Evolutionary conservation across 2,329 filamentous ascomycete species (phyloP).

Genomic region (Curvularia eragrostidis): DNA sequence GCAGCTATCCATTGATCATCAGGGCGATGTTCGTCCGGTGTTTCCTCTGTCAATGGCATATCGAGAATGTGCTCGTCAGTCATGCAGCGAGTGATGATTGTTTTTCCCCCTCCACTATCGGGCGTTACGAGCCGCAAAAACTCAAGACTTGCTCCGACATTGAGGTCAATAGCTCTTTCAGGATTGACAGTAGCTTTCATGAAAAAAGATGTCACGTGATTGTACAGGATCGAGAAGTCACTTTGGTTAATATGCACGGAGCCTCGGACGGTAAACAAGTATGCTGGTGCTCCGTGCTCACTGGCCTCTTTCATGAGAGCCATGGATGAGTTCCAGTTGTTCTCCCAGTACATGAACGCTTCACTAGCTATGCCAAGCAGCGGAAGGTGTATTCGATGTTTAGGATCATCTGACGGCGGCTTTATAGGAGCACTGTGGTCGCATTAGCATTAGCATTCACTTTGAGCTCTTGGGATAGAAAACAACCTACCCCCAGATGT

Average conservation of each 20-base stretch:
- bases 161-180: conserved; percentile 67
- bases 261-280: conserved; percentile 59
- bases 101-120: conserved; percentile 42
- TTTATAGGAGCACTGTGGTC: conserved; percentile 54
- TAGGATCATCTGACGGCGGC: conserved; percentile 51
- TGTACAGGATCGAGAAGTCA: conserved; percentile 71
- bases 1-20: conserved; percentile 65
- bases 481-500: conserved; percentile 62
- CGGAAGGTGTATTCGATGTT: conserved; percentile 60
- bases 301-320: conserved; percentile 64
- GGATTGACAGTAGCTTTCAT: conserved; percentile 71
- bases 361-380: conserved; percentile 70
- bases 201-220: conserved; percentile 62
- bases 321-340: conserved; percentile 66
- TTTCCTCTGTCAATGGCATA: conserved; percentile 53
- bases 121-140: conserved; percentile 63
- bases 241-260: conserved; percentile 71
- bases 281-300: conserved; percentile 55
- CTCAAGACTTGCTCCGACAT: conserved; percentile 66
- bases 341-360: conserved; percentile 73
- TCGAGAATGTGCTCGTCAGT: conserved; percentile 61
- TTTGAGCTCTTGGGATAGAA: background rate
- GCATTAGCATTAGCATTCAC: conserved; percentile 21
- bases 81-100: conserved; percentile 59
- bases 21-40: conserved; percentile 62